phyloP scores from a whole-genome alignment of 31 red algal genomes.

The Endocladia muricata region DNA sequence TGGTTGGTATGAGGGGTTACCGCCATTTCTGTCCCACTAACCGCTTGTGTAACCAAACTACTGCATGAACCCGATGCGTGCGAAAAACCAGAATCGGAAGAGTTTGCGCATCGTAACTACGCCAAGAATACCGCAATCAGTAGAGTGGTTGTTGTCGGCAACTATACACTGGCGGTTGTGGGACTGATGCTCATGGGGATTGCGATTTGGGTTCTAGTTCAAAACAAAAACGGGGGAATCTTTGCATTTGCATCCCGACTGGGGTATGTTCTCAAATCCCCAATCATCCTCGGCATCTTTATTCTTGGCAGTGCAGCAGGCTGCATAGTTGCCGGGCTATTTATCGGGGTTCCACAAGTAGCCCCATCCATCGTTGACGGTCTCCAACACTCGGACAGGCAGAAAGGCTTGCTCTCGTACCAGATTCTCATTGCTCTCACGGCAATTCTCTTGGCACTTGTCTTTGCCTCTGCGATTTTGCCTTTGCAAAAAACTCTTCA shows the following conservation, averaged over 20 bases:
- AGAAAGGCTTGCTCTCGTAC: constrained; percentile 37
- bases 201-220: constrained; percentile 36
- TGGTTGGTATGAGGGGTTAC: too few relatives aligned
- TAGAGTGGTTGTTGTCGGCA: constrained; percentile 20
- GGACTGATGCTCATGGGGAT: constrained; percentile 15
- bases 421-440: constrained; percentile 32
- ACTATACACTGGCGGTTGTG: constrained; percentile 25
- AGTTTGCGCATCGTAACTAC: constrained; percentile 30
- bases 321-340: constrained; percentile 17
- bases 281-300: constrained; percentile 25
- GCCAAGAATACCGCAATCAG: constrained; percentile 45
- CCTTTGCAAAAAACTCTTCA: constrained; percentile 21
- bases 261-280: constrained; percentile 34
- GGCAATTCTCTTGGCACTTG: constrained; percentile 19
- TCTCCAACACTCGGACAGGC: constrained; percentile 2
- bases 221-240: constrained; percentile 47
- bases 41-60: not conserved
- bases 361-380: constrained; percentile 31
- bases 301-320: constrained; percentile 17
- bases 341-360: constrained; percentile 38
- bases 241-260: constrained; percentile 19
- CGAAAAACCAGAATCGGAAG: not conserved
- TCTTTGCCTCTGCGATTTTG: constrained; percentile 39
- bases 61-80: not conserved
- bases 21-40: too few relatives aligned